phyloP scores from a whole-genome alignment of 306 rosid species.

The Myrica gale region DNA sequence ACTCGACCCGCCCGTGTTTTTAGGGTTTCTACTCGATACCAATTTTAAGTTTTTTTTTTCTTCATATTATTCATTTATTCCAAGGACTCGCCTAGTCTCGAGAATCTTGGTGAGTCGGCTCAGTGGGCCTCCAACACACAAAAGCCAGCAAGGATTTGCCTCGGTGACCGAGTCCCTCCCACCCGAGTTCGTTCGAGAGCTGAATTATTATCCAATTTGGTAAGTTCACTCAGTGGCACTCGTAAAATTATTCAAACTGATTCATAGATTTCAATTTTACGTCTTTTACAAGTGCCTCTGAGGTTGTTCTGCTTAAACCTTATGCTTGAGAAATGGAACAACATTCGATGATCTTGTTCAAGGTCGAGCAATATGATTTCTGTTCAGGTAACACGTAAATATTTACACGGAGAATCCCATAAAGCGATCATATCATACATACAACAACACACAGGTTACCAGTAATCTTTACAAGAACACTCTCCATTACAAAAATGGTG shows the following conservation, averaged over 20 bases:
- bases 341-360: not conserved
- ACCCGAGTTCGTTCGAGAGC: not conserved
- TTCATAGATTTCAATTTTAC: too few species aligned
- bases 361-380: not conserved
- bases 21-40: constrained; percentile 14
- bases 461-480: constrained; percentile 60
- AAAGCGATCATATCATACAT: not conserved
- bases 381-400: not conserved
- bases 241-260: too few species aligned
- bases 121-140: constrained; percentile 2
- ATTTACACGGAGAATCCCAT: not conserved
- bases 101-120: constrained; percentile 10
- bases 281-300: too few species aligned
- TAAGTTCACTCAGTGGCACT: too few species aligned
- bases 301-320: not conserved
- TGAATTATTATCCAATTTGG: not conserved
- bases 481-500: constrained; percentile 62
- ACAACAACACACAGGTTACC: constrained; percentile 27
- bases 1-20: constrained; percentile 71
- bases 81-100: not conserved
- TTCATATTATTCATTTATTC: too few species aligned
- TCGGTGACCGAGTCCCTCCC: not conserved
- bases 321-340: not conserved
- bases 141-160: not conserved
- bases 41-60: not conserved